Evolutionary conservation across 2,329 filamentous ascomycete genomes (phyloP).

Genomic region (Ilyonectria sp.): DNA sequence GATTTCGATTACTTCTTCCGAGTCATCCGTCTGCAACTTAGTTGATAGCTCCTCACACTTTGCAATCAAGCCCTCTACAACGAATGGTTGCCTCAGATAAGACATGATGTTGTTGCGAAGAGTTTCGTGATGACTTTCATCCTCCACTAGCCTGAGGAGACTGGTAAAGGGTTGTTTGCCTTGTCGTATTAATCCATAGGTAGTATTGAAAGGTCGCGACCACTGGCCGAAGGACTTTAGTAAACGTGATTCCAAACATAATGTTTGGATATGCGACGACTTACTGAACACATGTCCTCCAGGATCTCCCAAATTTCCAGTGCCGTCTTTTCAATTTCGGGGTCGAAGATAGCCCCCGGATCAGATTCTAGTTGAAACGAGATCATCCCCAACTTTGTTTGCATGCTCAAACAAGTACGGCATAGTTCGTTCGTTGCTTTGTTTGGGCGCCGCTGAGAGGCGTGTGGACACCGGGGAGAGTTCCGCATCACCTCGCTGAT

Average conservation of each 20-base stretch:
- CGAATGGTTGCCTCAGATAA: conserved; percentile 14
- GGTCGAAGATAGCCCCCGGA: not conserved
- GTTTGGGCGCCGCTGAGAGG: not conserved
- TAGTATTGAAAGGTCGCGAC: not conserved
- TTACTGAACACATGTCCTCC: conserved; percentile 14
- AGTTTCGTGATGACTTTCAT: not conserved
- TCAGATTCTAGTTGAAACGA: conserved; percentile 7
- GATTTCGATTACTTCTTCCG: not conserved
- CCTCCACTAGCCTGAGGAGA: not conserved
- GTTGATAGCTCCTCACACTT: conserved; percentile 6
- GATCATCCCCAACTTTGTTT: conserved; percentile 13
- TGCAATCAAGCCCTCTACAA: conserved; percentile 5
- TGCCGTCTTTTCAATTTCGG: not conserved
- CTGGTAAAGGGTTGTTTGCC: not conserved
- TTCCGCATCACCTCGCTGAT: conserved; percentile 17
- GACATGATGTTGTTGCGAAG: not conserved
- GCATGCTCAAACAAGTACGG: conserved; percentile 9
- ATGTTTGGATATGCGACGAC: not conserved
- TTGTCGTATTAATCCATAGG: not conserved
- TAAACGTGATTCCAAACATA: not conserved
- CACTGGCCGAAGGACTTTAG: not conserved
- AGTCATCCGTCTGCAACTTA: conserved; percentile 2
- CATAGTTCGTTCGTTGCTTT: not conserved
- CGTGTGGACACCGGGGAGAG: conserved; percentile 7
- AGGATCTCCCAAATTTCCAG: conserved; percentile 4